Evolutionary conservation across 352 stramenopile genomes (phyloP), one percentile per base, ranked within the genome.

Genomic region (Pilasporangium apinafurcum): DNA sequence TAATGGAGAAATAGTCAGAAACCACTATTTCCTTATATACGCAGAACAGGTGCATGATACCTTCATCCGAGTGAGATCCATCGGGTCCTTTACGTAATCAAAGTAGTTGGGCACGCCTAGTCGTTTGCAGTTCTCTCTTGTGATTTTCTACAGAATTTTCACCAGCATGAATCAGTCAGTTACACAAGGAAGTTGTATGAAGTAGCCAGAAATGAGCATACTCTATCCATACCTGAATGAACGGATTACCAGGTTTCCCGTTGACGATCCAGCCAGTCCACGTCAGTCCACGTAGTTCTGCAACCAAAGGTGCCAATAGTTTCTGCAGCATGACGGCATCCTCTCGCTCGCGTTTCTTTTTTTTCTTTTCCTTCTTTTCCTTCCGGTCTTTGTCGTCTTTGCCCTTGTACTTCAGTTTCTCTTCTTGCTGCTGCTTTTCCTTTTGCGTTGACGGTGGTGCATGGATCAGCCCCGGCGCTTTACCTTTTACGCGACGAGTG

Each of bases 311-410:
- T 12, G 74, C 77, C 32, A 92, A 52, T 44, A 92, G 61, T n/a
- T 78, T 83, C 42, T 92, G 78, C 38, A 92, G 59, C 36, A 78
- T 47, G 6, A 63, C 48, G 7, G 77, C 72, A 38, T 89, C 77
- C 35, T 92, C 80, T 16, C 65, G 57, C 53, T 92, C 78, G 51
- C 80, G 69, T 37, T 92, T 92, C 37, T 83, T 75, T 48, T 80
- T 82, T 49, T 92, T 92, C 44, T 88, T 85, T 12, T 90, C 75
- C 41, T 90, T 90, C 60, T 88, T 89, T 39, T 92, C 78, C 44
- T 74, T 77, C 22, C 73, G 68, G 29, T 88, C 75, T 45, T 83
- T 86, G 28, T 88, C 78, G 37, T 86, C 70, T 35, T 83, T 86
- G 25, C 42, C 35, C 26, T 71, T 71, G 10, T 53, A 48, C 44